Conservation (phyloP, 192 early-diverging fungal species). For the Entrophospora sp. region DNA sequence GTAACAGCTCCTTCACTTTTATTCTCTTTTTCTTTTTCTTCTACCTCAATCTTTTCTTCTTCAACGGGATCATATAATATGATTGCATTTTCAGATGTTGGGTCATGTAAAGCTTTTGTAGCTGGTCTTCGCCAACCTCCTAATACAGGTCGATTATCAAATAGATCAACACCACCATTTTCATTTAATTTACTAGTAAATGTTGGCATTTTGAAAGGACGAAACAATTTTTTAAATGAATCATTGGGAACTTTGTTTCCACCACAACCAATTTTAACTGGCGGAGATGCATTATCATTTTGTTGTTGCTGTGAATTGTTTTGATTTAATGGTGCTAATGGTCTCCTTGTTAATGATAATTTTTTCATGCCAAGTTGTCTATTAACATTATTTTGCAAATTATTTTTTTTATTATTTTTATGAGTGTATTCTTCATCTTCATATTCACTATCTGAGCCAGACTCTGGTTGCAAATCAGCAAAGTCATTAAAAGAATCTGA, state of each 20-base stretch:
- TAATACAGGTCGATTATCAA: slow-evolving; percentile 4
- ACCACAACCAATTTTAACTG: not conserved
- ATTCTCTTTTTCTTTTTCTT: slow-evolving; percentile 31
- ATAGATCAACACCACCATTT: not conserved
- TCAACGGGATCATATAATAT: slow-evolving; percentile 72
- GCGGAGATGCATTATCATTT: too few relatives aligned
- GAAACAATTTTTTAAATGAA: not conserved
- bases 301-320: too few relatives aligned
- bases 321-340: too few relatives aligned
- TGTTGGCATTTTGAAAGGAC: slow-evolving; percentile 32
- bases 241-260: too few relatives aligned
- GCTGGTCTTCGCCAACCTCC: slow-evolving; percentile 22
- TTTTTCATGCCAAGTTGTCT: too few relatives aligned
- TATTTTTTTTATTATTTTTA: too few relatives aligned
- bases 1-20: slow-evolving; percentile 44
- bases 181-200: slow-evolving; percentile 25
- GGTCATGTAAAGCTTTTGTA: slow-evolving; percentile 69
- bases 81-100: slow-evolving; percentile 72
- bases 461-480: too few relatives aligned
- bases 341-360: too few relatives aligned
- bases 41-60: slow-evolving; percentile 20
- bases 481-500: too few relatives aligned
- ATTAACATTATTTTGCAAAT: too few relatives aligned
- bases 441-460: too few relatives aligned
- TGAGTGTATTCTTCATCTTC: too few relatives aligned